A percentile compares a stretch with the other conserved stretches of the same genome.
Conservation (phyloP, 139 green algal species). For the Micractinium conductrix region DNA sequence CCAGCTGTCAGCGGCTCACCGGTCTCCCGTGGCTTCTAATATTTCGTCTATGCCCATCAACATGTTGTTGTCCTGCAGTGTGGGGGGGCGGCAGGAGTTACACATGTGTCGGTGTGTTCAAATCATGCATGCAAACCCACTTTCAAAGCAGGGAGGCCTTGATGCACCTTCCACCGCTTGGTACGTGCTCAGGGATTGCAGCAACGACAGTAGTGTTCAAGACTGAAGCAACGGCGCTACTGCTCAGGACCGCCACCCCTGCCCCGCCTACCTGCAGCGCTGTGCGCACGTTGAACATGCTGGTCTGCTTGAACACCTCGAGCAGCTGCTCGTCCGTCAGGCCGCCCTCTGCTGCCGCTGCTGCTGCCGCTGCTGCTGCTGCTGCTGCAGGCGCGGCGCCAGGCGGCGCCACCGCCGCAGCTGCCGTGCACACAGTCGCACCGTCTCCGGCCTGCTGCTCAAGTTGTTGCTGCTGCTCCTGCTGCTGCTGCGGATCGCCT, state of each 20-base stretch:
- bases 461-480: background rate
- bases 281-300: slow-evolving; percentile 84
- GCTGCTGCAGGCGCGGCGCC: background rate
- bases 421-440: no score
- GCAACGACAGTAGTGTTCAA: no score
- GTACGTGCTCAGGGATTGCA: no score
- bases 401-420: no score
- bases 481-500: background rate
- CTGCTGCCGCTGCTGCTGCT: background rate
- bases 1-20: slow-evolving; percentile 14
- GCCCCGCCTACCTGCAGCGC: slow-evolving; percentile 40
- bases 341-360: background rate
- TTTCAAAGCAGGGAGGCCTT: no score
- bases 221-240: no score
- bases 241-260: no score
- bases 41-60: slow-evolving; percentile 54
- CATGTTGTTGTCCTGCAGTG: slow-evolving; percentile 66
- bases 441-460: background rate
- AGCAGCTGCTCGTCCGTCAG: slow-evolving; percentile 75
- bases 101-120: no score
- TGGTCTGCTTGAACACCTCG: slow-evolving; percentile 89
- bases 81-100: no score
- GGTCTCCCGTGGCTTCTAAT: slow-evolving; percentile 20
- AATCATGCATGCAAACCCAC: no score
- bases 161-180: no score